Percentiles rank a stretch among this genome's conserved stretches.
Evolutionary conservation across 2,329 filamentous ascomycete species (phyloP).

Genomic region (Didymella keratinophila): DNA sequence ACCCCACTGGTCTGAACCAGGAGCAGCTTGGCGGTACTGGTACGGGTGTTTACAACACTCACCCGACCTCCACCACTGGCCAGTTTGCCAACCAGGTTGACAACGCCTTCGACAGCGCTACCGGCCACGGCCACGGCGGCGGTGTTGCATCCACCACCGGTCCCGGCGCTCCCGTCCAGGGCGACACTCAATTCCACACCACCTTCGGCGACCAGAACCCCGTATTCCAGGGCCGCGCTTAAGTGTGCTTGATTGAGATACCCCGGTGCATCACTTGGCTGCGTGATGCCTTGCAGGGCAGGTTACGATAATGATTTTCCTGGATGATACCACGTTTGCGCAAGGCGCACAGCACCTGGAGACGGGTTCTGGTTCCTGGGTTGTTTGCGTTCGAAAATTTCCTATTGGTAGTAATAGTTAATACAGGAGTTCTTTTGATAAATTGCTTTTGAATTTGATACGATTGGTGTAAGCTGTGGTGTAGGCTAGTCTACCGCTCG

Average conservation of each 20-base stretch:
- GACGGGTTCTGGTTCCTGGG: constrained; percentile 9
- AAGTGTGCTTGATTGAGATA: constrained; percentile 24
- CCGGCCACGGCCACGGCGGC: constrained; percentile 20
- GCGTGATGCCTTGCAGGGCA: constrained; percentile 8
- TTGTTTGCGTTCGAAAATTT: constrained; percentile 11
- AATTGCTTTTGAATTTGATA: too few relatives aligned
- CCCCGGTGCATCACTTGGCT: constrained; percentile 16
- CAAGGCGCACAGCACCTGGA: constrained; percentile 17
- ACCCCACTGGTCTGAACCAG: constrained; percentile 15
- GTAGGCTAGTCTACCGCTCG: background rate
- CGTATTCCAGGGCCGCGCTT: constrained; percentile 51
- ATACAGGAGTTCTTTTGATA: constrained; percentile 14
- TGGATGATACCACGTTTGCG: constrained; percentile 47
- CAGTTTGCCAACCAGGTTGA: constrained; percentile 57
- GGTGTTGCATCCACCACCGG: constrained; percentile 27
- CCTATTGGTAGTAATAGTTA: constrained; percentile 33
- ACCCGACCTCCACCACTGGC: constrained; percentile 23
- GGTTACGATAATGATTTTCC: constrained; percentile 33
- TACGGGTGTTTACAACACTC: constrained; percentile 12
- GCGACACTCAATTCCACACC: constrained; percentile 44
- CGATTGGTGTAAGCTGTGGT: background rate
- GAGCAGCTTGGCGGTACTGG: constrained; percentile 23
- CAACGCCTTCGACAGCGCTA: constrained; percentile 49
- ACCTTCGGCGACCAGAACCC: constrained; percentile 54
- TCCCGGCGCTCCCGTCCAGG: constrained; percentile 20